These are phyloP conservation scores for Exsudoporus frostii DNA, from an alignment of 768 basidiomycete species.

Conservation along the genomic window DNA sequence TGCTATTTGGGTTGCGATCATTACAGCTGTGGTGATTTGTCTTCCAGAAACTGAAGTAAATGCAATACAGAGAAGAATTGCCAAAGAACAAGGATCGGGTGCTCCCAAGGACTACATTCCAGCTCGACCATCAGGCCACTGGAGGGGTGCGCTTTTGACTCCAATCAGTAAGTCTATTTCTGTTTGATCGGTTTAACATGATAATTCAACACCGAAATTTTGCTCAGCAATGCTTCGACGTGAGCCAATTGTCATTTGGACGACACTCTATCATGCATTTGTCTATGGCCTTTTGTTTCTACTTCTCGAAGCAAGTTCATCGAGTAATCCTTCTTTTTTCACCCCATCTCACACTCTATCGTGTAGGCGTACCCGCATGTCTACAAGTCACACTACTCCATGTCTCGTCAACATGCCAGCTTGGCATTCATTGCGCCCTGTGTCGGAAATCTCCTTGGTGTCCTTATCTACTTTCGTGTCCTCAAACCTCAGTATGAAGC, in stretches of 20 bases:
- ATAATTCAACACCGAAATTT: not conserved
- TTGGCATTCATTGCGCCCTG: constrained; percentile 24
- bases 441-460: constrained; percentile 23
- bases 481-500: constrained; percentile 25
- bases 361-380: constrained; percentile 20
- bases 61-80: constrained; percentile 16
- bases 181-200: not conserved
- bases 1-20: constrained; percentile 16
- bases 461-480: constrained; percentile 19
- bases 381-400: constrained; percentile 19
- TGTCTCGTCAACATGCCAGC: constrained; percentile 19
- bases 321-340: not conserved
- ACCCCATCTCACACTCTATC: not conserved
- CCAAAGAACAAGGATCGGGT: not conserved
- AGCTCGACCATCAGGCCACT: not conserved
- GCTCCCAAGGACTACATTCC: not conserved
- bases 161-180: constrained; percentile 15
- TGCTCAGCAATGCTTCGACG: constrained; percentile 15
- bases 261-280: constrained; percentile 24
- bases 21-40: constrained; percentile 14
- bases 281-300: constrained; percentile 25
- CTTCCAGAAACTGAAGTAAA: constrained; percentile 22
- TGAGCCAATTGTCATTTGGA: constrained; percentile 27
- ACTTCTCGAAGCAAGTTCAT: constrained; percentile 20
- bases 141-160: constrained; percentile 11